Percentiles rank a stretch among this genome's conserved stretches.
Evolutionary conservation across 495 filamentous ascomycete genomes (phyloP).

Genomic region (Hypoxylon fragiforme): DNA sequence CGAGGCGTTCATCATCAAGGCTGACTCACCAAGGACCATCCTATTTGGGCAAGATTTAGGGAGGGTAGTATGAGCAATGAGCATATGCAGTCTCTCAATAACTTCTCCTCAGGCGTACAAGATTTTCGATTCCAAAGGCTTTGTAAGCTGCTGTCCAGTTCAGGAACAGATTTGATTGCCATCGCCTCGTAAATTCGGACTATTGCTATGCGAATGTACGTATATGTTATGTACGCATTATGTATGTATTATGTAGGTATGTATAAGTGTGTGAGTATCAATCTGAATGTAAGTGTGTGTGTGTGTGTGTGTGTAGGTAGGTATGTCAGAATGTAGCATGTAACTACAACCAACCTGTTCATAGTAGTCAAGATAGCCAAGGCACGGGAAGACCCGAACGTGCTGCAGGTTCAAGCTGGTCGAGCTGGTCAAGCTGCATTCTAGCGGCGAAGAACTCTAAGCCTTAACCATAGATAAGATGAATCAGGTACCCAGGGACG

Average conservation of each 20-base stretch:
- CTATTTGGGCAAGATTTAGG: neutral
- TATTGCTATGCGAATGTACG: neutral
- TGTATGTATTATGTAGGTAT: too few species aligned
- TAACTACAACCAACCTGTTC: neutral
- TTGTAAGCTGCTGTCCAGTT: neutral
- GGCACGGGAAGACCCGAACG: neutral
- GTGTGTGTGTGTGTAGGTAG: neutral
- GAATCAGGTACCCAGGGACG: too few species aligned
- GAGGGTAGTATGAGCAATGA: neutral
- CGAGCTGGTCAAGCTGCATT: too few species aligned
- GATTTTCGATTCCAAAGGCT: neutral
- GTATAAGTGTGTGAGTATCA: too few species aligned
- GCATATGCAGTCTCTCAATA: neutral
- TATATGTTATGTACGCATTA: too few species aligned
- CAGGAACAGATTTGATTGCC: neutral
- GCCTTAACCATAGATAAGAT: too few species aligned
- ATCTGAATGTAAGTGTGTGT: neutral
- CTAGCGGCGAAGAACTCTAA: too few species aligned
- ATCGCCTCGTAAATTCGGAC: neutral
- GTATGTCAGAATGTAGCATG: too few species aligned
- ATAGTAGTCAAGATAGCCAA: neutral
- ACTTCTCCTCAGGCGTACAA: neutral
- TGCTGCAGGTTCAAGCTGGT: too few species aligned
- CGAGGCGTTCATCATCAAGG: neutral
- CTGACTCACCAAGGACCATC: conserved; percentile 1